These are phyloP conservation scores for Pseudogymnoascus sp. DNA, from an alignment of 2,329 filamentous ascomycete species.

Conservation along the genomic window DNA sequence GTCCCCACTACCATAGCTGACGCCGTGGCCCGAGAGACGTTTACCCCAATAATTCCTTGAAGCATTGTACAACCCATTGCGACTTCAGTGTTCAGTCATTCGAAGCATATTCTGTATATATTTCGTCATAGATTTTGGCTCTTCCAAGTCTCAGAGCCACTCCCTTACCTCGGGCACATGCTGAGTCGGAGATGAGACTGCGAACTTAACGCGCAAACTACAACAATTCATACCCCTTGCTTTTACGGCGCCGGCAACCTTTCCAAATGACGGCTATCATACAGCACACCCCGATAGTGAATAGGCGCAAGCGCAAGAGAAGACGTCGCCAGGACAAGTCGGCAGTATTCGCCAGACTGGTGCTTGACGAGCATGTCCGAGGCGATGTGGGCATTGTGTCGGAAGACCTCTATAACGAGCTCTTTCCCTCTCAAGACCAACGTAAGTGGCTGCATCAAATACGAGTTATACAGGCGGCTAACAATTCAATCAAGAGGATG, in stretches of 20 bases:
- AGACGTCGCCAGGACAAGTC: conserved; percentile 61
- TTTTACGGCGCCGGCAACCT: conserved; percentile 7
- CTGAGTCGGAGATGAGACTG: conserved; percentile 1
- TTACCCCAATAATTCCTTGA: conserved; percentile 4
- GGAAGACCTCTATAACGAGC: conserved; percentile 72
- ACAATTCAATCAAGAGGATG: conserved; percentile 17
- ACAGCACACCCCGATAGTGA: neutral
- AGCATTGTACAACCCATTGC: neutral
- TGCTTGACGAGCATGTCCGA: conserved; percentile 78
- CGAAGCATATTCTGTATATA: conserved; percentile 1
- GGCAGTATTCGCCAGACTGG: conserved; percentile 68
- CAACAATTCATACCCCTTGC: neutral
- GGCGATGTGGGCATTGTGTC: conserved; percentile 82
- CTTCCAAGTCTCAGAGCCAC: neutral
- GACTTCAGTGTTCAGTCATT: neutral
- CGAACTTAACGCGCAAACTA: neutral
- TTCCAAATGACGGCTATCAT: neutral
- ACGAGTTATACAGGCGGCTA: conserved; percentile 19
- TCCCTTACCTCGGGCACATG: conserved; percentile 1
- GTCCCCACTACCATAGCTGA: conserved; percentile 7
- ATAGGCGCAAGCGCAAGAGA: conserved; percentile 37
- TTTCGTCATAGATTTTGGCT: neutral
- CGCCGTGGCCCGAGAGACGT: neutral
- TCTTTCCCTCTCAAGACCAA: conserved; percentile 59
- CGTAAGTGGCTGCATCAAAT: conserved; percentile 36